These are phyloP conservation scores for Aphanomyces stellatus DNA, from an alignment of 352 stramenopile species.

Conservation along the genomic window DNA sequence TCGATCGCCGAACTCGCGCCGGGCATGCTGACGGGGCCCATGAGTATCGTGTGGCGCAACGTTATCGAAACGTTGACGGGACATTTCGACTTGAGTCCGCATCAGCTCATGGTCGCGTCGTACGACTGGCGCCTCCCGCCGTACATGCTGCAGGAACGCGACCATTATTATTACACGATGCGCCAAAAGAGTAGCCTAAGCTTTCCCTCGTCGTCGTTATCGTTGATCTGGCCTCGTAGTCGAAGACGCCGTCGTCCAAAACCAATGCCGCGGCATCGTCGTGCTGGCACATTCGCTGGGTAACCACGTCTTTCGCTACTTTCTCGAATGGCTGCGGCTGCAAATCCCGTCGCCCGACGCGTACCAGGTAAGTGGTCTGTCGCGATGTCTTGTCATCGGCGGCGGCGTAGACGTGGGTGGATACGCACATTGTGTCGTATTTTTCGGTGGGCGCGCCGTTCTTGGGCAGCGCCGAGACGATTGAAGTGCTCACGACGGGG, in stretches of 20 bases:
- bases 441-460: conserved; percentile 65
- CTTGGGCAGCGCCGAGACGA: conserved; percentile 53
- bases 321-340: conserved; percentile 70
- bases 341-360: conserved; percentile 56
- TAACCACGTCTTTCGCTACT: conserved; percentile 73
- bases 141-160: conserved; percentile 54
- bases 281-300: conserved; percentile 79
- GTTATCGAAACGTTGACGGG: conserved; percentile 59
- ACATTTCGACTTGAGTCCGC: conserved; percentile 53
- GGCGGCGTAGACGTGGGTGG: conserved; percentile 36
- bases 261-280: conserved; percentile 38
- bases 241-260: conserved; percentile 30
- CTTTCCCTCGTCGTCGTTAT: no score
- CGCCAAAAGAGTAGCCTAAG: conserved; percentile 74
- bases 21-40: conserved; percentile 55
- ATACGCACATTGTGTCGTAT: conserved; percentile 62
- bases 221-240: not conserved
- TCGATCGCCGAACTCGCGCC: conserved; percentile 68
- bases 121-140: conserved; percentile 79
- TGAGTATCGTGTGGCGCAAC: conserved; percentile 62
- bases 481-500: conserved; percentile 60
- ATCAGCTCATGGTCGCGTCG: conserved; percentile 59
- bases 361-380: not conserved
- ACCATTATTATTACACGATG: conserved; percentile 65
- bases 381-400: not conserved